Percentiles rank a stretch among this genome's conserved stretches.
phyloP scores from a whole-genome alignment of 768 basidiomycete species.

The Kondoa malvinella region DNA sequence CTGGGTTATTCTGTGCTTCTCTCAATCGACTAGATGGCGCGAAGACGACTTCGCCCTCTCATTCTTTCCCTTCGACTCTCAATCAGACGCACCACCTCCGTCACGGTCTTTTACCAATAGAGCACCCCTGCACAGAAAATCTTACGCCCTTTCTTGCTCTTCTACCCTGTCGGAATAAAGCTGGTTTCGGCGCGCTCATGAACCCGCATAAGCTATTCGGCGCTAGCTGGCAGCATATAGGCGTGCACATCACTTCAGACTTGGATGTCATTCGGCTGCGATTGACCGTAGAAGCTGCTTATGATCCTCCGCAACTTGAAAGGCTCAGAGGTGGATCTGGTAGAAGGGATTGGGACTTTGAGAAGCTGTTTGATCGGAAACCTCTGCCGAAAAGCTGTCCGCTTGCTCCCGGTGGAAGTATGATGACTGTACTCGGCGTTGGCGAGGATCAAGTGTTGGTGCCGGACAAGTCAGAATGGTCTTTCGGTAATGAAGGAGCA shows the following conservation, averaged over 20 bases:
- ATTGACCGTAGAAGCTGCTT: conserved; percentile 56
- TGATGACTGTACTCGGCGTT: background rate
- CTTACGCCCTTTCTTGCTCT: conserved; percentile 89
- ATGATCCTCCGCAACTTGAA: conserved; percentile 46
- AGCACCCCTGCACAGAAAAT: conserved; percentile 93
- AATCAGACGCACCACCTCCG: conserved; percentile 42
- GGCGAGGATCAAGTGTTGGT: background rate
- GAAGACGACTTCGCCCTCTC: conserved; percentile 46
- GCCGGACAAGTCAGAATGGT: background rate
- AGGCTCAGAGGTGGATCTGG: conserved; percentile 31
- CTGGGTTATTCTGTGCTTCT: conserved; percentile 88
- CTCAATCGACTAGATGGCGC: conserved; percentile 59
- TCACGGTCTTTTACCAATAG: conserved; percentile 61
- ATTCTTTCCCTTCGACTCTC: conserved; percentile 49
- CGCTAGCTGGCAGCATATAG: conserved; percentile 79
- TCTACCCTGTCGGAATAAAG: conserved; percentile 73
- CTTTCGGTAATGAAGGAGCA: background rate
- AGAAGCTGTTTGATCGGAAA: background rate
- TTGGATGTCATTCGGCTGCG: conserved; percentile 34
- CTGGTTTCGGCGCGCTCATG: conserved; percentile 64
- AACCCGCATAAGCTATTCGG: conserved; percentile 76
- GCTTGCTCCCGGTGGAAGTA: background rate
- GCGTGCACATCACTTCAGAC: conserved; percentile 44
- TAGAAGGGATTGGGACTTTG: conserved; percentile 37
- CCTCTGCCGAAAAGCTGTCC: background rate